Evolutionary conservation across 2,329 filamentous ascomycete species (phyloP), one percentile per base, ranked within the genome.

Genomic region (Coniochaeta prunicola): DNA sequence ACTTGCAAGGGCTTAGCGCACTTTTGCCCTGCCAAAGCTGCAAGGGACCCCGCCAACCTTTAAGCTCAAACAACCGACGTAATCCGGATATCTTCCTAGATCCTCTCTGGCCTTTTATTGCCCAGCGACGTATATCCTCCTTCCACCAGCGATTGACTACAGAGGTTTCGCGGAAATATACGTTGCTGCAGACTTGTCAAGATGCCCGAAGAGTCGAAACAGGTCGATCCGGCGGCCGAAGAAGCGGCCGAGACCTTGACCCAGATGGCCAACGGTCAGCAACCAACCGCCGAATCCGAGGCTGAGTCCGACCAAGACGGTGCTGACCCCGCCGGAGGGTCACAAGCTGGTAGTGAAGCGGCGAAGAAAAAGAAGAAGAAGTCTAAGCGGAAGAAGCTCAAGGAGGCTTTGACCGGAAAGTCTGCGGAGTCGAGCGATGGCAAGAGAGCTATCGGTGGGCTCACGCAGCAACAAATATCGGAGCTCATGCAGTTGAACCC

Each of bases 401-500:
- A 80, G 73, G 74, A 76, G 50, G 70, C 73, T n/a, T 66, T 77
- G 62, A 69, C 68, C 26, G 71, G 71, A 56, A 69, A 75, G 53
- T 55, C 53, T 17, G 61, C 71, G 13, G 68, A 74, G 48, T 67
- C 71, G 62, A 68, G 72, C 55, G 71, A 77, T 17, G 68, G 78
- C 57, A 77, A 80, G 65, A 79, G 81, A 65, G 79, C 82, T 56
- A 74, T 86, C 59, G 74, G 77, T 33, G 76, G 76, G 54, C 75
- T 87, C 59, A 81, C 80, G 31, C 76, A 79, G 42, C 74, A 83
- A 61, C 83, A 88, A 68, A 74, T 86, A 61, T 72, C 83, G 61
- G 84, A 91, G 64, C 80, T 94, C 60, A 82, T 90, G 67, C 79
- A 82, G 58, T 84, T 91, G 66, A 86, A 92, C 70, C 88, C 87